Evolutionary conservation across 1,284 basidiomycete species (phyloP).

Genomic region (Nidula niveotomentosa): DNA sequence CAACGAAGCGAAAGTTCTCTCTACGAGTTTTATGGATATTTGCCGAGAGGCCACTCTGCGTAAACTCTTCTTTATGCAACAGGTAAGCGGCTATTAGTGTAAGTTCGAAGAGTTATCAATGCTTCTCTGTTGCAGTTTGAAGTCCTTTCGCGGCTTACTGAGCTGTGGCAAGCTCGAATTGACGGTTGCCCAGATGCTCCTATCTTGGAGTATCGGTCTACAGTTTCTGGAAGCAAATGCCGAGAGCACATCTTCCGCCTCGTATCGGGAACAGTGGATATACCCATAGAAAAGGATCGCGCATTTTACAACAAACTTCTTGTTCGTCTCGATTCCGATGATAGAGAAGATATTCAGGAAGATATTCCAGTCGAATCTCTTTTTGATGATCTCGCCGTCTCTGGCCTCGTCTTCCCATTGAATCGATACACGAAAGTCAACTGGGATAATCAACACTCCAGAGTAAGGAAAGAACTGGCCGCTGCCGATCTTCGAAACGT

Average conservation of each 20-base stretch:
- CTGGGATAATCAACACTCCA: conserved; percentile 36
- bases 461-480: conserved; percentile 33
- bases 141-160: conserved; percentile 41
- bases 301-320: conserved; percentile 40
- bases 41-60: conserved; percentile 39
- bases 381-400: conserved; percentile 45
- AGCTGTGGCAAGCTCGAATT: conserved; percentile 44
- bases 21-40: conserved; percentile 43
- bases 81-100: conserved; percentile 27
- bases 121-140: conserved; percentile 42
- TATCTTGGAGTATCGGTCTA: conserved; percentile 38
- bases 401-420: conserved; percentile 40
- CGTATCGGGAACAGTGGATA: conserved; percentile 39
- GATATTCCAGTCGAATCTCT: conserved; percentile 42
- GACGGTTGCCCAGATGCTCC: conserved; percentile 47
- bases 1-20: conserved; percentile 38
- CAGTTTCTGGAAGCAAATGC: no score
- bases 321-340: conserved; percentile 21
- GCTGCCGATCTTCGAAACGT: conserved; percentile 42
- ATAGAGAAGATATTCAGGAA: conserved; percentile 19
- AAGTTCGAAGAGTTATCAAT: background rate
- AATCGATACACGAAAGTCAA: conserved; percentile 31
- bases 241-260: conserved; percentile 34
- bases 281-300: conserved; percentile 34
- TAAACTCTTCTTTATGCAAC: conserved; percentile 51